Conservation (phyloP, 129 eudicot species). For the Centaurea solstitialis region DNA sequence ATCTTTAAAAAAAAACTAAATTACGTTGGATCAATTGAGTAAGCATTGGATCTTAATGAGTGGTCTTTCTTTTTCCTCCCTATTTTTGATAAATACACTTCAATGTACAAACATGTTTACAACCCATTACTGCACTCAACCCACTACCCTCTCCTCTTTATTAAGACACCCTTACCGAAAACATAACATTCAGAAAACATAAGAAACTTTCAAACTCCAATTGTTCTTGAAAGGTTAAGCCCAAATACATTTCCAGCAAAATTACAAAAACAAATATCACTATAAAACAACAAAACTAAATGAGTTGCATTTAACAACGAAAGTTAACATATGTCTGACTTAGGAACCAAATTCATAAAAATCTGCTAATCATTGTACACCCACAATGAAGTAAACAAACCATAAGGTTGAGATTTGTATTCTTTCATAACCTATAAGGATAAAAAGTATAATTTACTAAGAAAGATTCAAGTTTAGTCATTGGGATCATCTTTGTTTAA, state of each 20-base stretch:
- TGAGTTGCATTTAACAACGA: neutral
- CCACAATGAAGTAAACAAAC: neutral
- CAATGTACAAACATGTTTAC: no score
- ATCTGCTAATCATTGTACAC: neutral
- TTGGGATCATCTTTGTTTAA: conserved; percentile 36
- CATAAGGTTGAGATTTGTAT: neutral
- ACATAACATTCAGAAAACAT: neutral
- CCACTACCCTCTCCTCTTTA: neutral
- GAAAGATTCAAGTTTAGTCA: conserved; percentile 21
- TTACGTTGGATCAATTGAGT: no score
- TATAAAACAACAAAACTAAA: no score
- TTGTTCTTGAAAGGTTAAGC: neutral
- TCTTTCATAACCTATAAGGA: no score
- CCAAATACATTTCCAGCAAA: no score
- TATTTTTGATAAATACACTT: no score
- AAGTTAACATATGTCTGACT: neutral
- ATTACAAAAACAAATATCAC: no score
- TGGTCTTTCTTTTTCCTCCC: neutral
- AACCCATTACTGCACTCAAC: neutral
- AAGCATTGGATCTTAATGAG: no score
- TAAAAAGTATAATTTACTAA: neutral
- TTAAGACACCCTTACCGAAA: no score
- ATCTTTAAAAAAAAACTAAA: no score
- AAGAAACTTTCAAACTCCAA: neutral
- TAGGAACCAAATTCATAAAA: neutral